Evolutionary conservation across 75 land plant species (phyloP).

Genomic region (Larix kaempferi): DNA sequence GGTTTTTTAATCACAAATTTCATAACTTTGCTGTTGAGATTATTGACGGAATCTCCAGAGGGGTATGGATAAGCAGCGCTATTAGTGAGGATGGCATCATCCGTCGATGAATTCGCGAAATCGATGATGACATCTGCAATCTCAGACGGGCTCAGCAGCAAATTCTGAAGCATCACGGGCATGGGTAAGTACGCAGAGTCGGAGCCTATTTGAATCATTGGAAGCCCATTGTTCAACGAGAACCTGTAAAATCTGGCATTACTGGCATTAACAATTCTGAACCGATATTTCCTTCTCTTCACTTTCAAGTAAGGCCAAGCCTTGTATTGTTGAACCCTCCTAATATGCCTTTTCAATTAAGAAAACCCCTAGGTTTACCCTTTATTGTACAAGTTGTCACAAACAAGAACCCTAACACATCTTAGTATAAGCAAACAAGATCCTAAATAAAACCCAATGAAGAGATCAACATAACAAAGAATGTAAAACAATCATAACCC

Average conservation of each 20-base stretch:
- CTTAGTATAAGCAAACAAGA: no score
- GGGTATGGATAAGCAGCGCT: constrained; percentile 38
- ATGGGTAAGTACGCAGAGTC: constrained; percentile 17
- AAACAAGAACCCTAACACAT: no score
- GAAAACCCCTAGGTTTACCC: no score
- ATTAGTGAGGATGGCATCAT: constrained; percentile 12
- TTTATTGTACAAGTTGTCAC: no score
- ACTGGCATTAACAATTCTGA: constrained; percentile 28
- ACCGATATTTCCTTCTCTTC: constrained; percentile 25
- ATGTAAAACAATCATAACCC: no score
- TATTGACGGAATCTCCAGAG: constrained; percentile 15
- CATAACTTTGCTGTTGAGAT: constrained; percentile 22
- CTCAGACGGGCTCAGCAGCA: constrained; percentile 28
- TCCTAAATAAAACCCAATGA: no score
- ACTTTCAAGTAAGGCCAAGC: constrained; percentile 43
- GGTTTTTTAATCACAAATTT: constrained; percentile 14
- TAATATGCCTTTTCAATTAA: no score
- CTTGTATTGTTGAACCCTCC: no score
- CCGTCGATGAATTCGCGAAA: constrained; percentile 9
- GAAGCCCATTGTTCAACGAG: constrained; percentile 7
- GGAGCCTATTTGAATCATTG: constrained; percentile 20
- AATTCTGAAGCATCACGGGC: neutral
- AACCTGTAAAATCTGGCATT: constrained; percentile 10
- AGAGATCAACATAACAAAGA: no score
- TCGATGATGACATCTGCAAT: constrained; percentile 27